Evolutionary conservation across 2,329 filamentous ascomycete species (phyloP).

Genomic region (Mycosphaerella sp.): DNA sequence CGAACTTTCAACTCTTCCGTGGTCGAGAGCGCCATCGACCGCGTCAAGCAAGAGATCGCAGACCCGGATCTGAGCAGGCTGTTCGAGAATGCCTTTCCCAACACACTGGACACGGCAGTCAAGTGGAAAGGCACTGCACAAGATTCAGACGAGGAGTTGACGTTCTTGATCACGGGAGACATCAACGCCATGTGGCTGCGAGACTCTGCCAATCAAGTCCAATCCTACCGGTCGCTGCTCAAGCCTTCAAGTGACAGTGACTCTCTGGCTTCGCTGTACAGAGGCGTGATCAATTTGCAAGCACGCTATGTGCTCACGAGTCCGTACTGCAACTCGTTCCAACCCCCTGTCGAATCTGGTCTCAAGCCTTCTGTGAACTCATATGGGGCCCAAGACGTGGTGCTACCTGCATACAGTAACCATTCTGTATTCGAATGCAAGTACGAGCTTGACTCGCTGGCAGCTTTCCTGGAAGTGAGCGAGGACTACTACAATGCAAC

Average conservation of each 20-base stretch:
- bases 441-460: slow-evolving; percentile 49
- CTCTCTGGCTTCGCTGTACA: slow-evolving; percentile 60
- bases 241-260: slow-evolving; percentile 48
- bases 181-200: slow-evolving; percentile 53
- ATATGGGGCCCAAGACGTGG: slow-evolving; percentile 37
- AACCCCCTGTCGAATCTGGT: slow-evolving; percentile 45
- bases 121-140: slow-evolving; percentile 56
- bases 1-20: slow-evolving; percentile 43
- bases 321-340: slow-evolving; percentile 50
- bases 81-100: slow-evolving; percentile 67
- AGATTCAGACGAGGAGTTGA: slow-evolving; percentile 53
- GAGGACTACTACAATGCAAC: slow-evolving; percentile 46
- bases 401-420: slow-evolving; percentile 40
- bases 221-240: slow-evolving; percentile 60
- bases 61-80: slow-evolving; percentile 60
- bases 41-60: slow-evolving; percentile 32
- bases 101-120: slow-evolving; percentile 67
- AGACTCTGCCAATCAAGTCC: slow-evolving; percentile 61
- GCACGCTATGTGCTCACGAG: slow-evolving; percentile 59
- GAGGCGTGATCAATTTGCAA: slow-evolving; percentile 66
- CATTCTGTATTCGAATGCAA: slow-evolving; percentile 48
- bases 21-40: slow-evolving; percentile 37
- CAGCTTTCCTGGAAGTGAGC: slow-evolving; percentile 44
- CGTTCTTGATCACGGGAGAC: slow-evolving; percentile 54
- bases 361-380: slow-evolving; percentile 37